These are phyloP conservation scores for Pisolithus thermaeus DNA, from an alignment of 1,284 basidiomycete genomes.

Conservation along the genomic window DNA sequence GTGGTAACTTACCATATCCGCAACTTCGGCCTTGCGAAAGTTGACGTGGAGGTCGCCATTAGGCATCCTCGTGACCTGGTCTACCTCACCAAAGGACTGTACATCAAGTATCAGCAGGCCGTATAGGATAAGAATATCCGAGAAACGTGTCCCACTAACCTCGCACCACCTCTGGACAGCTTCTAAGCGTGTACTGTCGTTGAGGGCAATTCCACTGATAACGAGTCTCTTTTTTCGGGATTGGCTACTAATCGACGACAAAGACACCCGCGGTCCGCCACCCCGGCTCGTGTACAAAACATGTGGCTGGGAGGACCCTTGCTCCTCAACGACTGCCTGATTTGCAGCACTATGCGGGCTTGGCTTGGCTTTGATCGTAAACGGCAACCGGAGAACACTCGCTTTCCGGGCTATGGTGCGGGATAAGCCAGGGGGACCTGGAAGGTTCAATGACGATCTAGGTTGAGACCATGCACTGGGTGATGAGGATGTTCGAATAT, in stretches of 20 bases:
- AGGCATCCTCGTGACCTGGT: conserved; percentile 60
- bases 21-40: conserved; percentile 66
- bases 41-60: conserved; percentile 70
- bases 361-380: conserved; percentile 18
- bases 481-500: conserved; percentile 23
- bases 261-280: conserved; percentile 38
- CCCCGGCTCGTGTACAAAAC: conserved; percentile 29
- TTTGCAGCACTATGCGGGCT: conserved; percentile 17
- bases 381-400: conserved; percentile 22
- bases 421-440: conserved; percentile 22
- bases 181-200: conserved; percentile 47
- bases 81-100: conserved; percentile 69
- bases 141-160: conserved; percentile 34
- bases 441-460: conserved; percentile 34
- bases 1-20: conserved; percentile 55
- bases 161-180: conserved; percentile 67
- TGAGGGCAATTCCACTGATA: conserved; percentile 46
- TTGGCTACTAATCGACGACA: conserved; percentile 38
- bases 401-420: conserved; percentile 15
- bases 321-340: conserved; percentile 30
- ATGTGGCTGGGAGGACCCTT: conserved; percentile 24
- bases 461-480: conserved; percentile 38
- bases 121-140: neutral
- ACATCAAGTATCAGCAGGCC: conserved; percentile 8
- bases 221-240: conserved; percentile 48